Evolutionary conservation across 169 alveolate genomes (phyloP), one percentile per base, ranked within the genome.

Genomic region (Plasmodium adleri): DNA sequence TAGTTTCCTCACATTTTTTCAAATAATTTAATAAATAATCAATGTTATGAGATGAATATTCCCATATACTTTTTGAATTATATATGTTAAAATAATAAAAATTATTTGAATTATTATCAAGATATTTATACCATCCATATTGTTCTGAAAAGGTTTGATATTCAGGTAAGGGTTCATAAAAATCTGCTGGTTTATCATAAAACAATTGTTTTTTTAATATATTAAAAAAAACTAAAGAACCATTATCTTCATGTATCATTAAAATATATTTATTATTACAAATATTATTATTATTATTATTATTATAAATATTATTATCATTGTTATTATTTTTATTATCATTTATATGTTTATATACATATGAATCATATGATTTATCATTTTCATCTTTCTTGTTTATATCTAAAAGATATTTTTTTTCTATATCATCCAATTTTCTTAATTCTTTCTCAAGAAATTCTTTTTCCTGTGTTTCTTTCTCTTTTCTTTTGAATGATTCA

Each of bases 211-310:
- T 83, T 43, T 68, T 83, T 26, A 70, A 17, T 20, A n/a, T 83
- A 47, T 83, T 68, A 50, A 70, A 71, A 49, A 83, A 83, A 22
- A 83, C 26, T 50, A 83, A 58, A 0, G 70, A 71, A 28, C 91
- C 86, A 28, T 73, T 83, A 83, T 70, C 49, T 43, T 67, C 91
- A 83, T 83, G 86, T 67, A 83, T 50, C 91, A 83, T 83, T 70
- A 54, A 26, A 32, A 70, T 20, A 83, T 85, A 83, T 49, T 54
- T 83, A 1, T 70, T 54, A 8, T 17, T 17, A 24, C 17, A 26
- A 13, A 12, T 13, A 22, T 22, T 66, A 32, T 49, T 60, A 17
- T 8, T 24, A 17, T 8, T 24, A 67, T 49, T 50, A 75, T 75
- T 75, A 75, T 45, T 75, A 22, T 15, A 56, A 26, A 9, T 75